Evolutionary conservation across 176 grass and related monocot genomes (phyloP), one percentile per base, ranked within the genome.

Genomic region (Eragrostis curvula): DNA sequence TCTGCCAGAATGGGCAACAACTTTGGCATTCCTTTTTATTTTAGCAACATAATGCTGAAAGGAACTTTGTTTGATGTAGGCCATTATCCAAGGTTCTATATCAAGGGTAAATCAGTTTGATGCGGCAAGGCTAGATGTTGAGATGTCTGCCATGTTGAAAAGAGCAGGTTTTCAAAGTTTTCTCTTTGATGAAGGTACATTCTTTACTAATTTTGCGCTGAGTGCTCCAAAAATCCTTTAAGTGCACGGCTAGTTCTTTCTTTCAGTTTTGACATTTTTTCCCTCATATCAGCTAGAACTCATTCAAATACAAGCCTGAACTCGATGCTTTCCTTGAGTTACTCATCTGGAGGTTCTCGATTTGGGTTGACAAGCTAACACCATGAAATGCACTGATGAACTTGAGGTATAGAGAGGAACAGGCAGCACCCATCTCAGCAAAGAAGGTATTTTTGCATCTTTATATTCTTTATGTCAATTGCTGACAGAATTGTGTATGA

Each of bases 21-120:
- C 32, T 36, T 36, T 36, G 30, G 29, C 71, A 61, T 36, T 36
- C 32, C 32, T 36, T 36, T 36, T 36, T 36, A 36, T 23, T 9
- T 0, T 61, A 52, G 3, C 39, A 21, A 32, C 13, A 3, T 25
- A 71, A 56, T 75, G 12, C 30, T 29, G 8, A 28, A 49, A 57
- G 14, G 3, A 41, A 53, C 10, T 45, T 68, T 72, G 44, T 80
- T 15, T 75, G 63, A 43, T 21, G 60, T 80, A 98, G 92, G 82
- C 76, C 24, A 87, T 76, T 61, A 89, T 95, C 79, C 92, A 89
- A 16, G 79, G 95, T 64, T 80, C 88, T 8, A 91, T 93, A 84
- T 98, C 96, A 77, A 86, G 92, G 89, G 96, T 98, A 23, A 95
- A 95, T 87, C 96, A 98, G 73, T 98, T 98, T 36, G 96, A 98